Conservation (phyloP, 306 rosid genomes). For the Pyrus communis region DNA sequence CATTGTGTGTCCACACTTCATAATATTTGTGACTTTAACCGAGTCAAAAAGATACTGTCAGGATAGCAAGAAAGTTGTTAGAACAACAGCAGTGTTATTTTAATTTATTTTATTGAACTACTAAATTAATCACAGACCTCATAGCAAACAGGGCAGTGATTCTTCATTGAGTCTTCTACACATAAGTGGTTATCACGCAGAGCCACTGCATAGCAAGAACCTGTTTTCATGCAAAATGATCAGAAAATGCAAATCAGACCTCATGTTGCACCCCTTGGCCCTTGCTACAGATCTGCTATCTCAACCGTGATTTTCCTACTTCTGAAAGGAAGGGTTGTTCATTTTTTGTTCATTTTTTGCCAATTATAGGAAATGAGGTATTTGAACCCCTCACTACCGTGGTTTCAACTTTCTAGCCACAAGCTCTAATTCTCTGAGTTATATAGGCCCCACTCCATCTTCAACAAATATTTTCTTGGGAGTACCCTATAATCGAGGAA, state of each 20-base stretch:
- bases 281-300: background rate
- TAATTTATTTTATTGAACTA: background rate
- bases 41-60: conserved; percentile 73
- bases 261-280: background rate
- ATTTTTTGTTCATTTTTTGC: background rate
- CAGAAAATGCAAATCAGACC: background rate
- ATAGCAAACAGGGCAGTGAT: conserved; percentile 60
- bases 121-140: conserved; percentile 43
- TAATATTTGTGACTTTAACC: conserved; percentile 32
- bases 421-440: background rate
- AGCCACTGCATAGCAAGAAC: conserved; percentile 47
- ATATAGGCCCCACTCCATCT: background rate
- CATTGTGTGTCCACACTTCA: conserved; percentile 77
- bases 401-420: background rate
- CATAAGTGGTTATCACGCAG: conserved; percentile 56
- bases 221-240: conserved; percentile 20
- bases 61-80: conserved; percentile 22
- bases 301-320: background rate
- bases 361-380: background rate
- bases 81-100: background rate
- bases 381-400: background rate
- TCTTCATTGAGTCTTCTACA: conserved; percentile 73
- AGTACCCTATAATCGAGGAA: background rate
- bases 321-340: background rate
- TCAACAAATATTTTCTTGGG: background rate